These are phyloP conservation scores for Phlyctochytrium arcticum DNA, from an alignment of 192 early-diverging fungal genomes.

Conservation along the genomic window DNA sequence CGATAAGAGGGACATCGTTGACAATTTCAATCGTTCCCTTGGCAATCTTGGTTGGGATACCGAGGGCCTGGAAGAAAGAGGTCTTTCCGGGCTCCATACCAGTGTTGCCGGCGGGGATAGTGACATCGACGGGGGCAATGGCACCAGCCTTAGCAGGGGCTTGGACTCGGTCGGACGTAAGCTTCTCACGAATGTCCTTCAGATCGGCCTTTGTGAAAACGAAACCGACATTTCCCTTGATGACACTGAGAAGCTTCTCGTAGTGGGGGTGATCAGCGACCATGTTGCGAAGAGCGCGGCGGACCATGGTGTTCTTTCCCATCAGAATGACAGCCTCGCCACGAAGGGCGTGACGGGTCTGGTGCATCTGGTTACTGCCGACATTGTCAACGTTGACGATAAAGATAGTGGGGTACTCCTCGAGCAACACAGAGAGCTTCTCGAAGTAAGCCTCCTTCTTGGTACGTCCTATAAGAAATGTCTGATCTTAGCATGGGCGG, in stretches of 20 bases:
- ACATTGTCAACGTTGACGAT: slow-evolving; percentile 99
- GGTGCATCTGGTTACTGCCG: slow-evolving; percentile 99
- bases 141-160: slow-evolving; percentile 97
- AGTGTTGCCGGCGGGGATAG: slow-evolving; percentile 95
- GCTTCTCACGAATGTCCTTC: slow-evolving; percentile 87
- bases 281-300: slow-evolving; percentile 55
- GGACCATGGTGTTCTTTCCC: slow-evolving; percentile 99
- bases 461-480: slow-evolving; percentile 40
- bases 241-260: slow-evolving; percentile 77
- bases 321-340: slow-evolving; percentile 90
- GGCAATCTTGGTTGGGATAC: slow-evolving; percentile 99
- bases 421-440: slow-evolving; percentile 85
- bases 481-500: not conserved
- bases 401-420: slow-evolving; percentile 95
- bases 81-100: slow-evolving; percentile 99
- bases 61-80: slow-evolving; percentile 99
- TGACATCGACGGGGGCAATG: slow-evolving; percentile 89
- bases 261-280: slow-evolving; percentile 75
- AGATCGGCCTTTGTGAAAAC: slow-evolving; percentile 99
- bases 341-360: slow-evolving; percentile 81
- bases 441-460: slow-evolving; percentile 97
- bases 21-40: slow-evolving; percentile 99
- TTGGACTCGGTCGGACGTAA: slow-evolving; percentile 88
- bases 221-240: slow-evolving; percentile 97
- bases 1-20: slow-evolving; percentile 89